Percentiles rank a stretch among this genome's conserved stretches.
These are phyloP conservation scores for Dactylellina leptospora DNA, from an alignment of 2,329 filamentous ascomycete genomes.

Conservation along the genomic window DNA sequence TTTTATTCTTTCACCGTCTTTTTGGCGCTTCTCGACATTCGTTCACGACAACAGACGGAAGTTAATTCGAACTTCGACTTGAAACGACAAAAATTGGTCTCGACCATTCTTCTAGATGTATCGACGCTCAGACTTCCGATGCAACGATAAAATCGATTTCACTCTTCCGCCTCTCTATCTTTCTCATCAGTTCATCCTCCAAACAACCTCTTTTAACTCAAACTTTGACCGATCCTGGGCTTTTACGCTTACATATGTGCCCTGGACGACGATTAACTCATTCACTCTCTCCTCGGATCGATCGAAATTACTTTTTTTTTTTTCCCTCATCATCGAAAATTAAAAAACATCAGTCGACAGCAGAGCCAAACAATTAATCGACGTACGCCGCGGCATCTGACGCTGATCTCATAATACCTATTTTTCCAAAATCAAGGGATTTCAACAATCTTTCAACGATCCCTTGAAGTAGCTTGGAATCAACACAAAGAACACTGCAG, in stretches of 20 bases:
- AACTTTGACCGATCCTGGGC: slow-evolving; percentile 44
- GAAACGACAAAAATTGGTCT: slow-evolving; percentile 5
- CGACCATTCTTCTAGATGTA: slow-evolving; percentile 3
- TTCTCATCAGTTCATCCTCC: too few relatives aligned
- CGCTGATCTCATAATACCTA: too few relatives aligned
- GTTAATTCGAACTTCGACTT: background rate
- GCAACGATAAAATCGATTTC: too few relatives aligned
- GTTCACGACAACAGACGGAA: slow-evolving; percentile 13
- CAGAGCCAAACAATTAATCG: too few relatives aligned
- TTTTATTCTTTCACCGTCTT: slow-evolving; percentile 8
- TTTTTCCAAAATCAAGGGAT: too few relatives aligned
- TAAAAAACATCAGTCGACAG: too few relatives aligned
- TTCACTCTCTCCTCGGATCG: slow-evolving; percentile 25
- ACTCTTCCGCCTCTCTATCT: too few relatives aligned
- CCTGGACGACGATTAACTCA: slow-evolving; percentile 49
- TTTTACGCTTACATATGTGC: background rate
- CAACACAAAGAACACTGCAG: background rate
- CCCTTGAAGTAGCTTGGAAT: background rate
- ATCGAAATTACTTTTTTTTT: too few relatives aligned
- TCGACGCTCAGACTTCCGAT: slow-evolving; percentile 1
- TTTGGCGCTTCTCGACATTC: slow-evolving; percentile 22
- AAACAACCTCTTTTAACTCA: too few relatives aligned
- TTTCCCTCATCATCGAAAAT: too few relatives aligned
- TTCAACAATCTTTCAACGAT: too few relatives aligned
- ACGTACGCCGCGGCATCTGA: too few relatives aligned